Evolutionary conservation across 2,329 filamentous ascomycete species (phyloP).

Genomic region (Xylariaceae sp.): DNA sequence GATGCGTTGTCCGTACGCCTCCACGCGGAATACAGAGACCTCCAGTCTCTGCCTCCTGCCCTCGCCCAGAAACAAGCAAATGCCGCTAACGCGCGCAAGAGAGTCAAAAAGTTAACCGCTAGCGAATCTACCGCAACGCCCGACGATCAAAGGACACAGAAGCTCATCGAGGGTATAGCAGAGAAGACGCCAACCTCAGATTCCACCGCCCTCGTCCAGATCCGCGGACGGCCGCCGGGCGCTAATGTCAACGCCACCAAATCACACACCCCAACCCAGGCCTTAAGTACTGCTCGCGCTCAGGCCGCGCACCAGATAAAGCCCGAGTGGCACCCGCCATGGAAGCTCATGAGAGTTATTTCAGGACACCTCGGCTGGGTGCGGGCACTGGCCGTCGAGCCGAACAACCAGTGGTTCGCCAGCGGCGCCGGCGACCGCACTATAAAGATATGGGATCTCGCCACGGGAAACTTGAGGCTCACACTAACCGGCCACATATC

Average conservation of each 20-base stretch:
- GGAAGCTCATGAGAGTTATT: conserved; percentile 98
- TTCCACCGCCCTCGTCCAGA: conserved; percentile 38
- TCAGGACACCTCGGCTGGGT: conserved; percentile 97
- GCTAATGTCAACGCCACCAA: conserved; percentile 5
- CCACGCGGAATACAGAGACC: conserved; percentile 32
- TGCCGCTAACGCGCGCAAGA: conserved; percentile 29
- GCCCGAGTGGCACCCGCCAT: conserved; percentile 95
- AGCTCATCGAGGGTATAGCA: conserved; percentile 63
- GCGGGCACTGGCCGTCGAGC: conserved; percentile 81
- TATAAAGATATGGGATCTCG: conserved; percentile 98
- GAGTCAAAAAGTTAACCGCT: conserved; percentile 25
- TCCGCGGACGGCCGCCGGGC: conserved; percentile 26
- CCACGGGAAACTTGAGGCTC: conserved; percentile 75
- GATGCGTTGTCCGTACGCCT: conserved; percentile 33
- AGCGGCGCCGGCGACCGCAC: conserved; percentile 92
- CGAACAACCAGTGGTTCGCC: conserved; percentile 96
- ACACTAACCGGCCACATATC: conserved; percentile 90
- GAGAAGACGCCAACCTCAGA: conserved; percentile 31
- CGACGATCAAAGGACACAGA: conserved; percentile 50
- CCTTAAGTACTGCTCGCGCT: conserved; percentile 33
- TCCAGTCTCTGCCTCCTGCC: conserved; percentile 30
- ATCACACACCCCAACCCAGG: conserved; percentile 21
- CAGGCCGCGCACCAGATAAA: conserved; percentile 50
- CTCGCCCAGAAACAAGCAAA: conserved; percentile 38
- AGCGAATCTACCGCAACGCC: conserved; percentile 28